Percentiles rank a stretch among this genome's conserved stretches.
Evolutionary conservation across 176 grass and related monocot genomes (phyloP).

Genomic region (Puccinellia tenuiflora): DNA sequence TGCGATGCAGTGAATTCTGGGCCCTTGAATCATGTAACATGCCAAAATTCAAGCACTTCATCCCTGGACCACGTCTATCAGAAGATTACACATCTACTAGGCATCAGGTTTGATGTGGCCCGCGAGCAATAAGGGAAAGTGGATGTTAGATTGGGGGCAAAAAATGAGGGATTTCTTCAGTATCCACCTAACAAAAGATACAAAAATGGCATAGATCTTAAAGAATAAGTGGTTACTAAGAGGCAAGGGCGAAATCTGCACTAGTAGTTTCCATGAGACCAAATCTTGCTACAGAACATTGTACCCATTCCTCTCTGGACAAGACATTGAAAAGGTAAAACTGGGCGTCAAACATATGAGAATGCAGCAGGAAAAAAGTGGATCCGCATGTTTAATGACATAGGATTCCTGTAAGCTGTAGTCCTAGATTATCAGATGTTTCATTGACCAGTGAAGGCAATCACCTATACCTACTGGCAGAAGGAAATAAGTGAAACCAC

Average conservation of each 20-base stretch:
- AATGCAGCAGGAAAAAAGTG: not conserved
- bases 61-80: not conserved
- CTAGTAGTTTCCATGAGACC: not conserved
- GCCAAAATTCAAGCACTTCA: not conserved
- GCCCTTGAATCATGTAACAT: not conserved
- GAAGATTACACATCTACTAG: not conserved
- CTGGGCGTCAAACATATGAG: not conserved
- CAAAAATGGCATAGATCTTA: conserved; percentile 8
- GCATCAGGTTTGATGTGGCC: not conserved
- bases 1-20: not conserved
- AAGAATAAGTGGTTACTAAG: not conserved
- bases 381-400: not conserved
- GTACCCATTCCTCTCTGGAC: not conserved
- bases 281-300: not conserved
- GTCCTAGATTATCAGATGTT: not conserved
- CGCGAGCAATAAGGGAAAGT: not conserved
- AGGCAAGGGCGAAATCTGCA: not conserved
- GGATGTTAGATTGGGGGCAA: not conserved
- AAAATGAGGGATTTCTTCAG: not conserved
- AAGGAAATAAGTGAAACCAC: not conserved
- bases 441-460: not conserved
- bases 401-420: not conserved
- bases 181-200: not conserved
- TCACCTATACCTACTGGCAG: not conserved
- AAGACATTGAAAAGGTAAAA: not conserved